Conservation (phyloP, 2,329 filamentous ascomycete species). For the Paraphaeosphaeria minitans region DNA sequence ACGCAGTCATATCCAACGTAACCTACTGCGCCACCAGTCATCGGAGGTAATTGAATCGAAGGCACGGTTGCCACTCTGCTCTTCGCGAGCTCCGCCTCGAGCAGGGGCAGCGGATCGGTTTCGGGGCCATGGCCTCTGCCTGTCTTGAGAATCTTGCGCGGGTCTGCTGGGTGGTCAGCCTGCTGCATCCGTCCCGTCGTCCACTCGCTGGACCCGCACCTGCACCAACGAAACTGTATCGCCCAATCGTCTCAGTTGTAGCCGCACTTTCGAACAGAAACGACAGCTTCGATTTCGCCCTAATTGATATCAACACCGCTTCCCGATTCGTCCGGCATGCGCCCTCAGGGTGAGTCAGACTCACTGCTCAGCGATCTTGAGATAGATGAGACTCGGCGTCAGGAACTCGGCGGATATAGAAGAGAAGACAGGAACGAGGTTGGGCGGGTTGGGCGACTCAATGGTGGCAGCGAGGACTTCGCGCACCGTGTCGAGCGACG, state of each 20-base stretch:
- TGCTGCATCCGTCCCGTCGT: neutral
- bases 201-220: slow-evolving; percentile 53
- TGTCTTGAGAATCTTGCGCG: slow-evolving; percentile 80
- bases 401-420: slow-evolving; percentile 91
- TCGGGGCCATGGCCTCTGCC: slow-evolving; percentile 85
- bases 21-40: slow-evolving; percentile 91
- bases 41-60: slow-evolving; percentile 77
- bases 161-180: slow-evolving; percentile 50
- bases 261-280: slow-evolving; percentile 97
- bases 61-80: slow-evolving; percentile 84
- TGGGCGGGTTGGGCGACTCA: slow-evolving; percentile 65
- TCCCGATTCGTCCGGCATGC: neutral
- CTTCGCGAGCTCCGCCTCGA: slow-evolving; percentile 79
- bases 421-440: slow-evolving; percentile 80
- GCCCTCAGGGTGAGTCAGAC: slow-evolving; percentile 44
- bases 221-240: slow-evolving; percentile 94
- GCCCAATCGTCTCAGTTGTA: slow-evolving; percentile 85
- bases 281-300: slow-evolving; percentile 73
- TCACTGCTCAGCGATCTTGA: slow-evolving; percentile 82
- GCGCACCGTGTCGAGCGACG: slow-evolving; percentile 65
- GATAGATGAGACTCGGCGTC: slow-evolving; percentile 92
- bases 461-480: slow-evolving; percentile 60
- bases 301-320: slow-evolving; percentile 23
- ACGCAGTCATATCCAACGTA: slow-evolving; percentile 99
- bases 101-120: slow-evolving; percentile 79